phyloP scores from a whole-genome alignment of 148 eudicot species.

The Persicaria maculosa region DNA sequence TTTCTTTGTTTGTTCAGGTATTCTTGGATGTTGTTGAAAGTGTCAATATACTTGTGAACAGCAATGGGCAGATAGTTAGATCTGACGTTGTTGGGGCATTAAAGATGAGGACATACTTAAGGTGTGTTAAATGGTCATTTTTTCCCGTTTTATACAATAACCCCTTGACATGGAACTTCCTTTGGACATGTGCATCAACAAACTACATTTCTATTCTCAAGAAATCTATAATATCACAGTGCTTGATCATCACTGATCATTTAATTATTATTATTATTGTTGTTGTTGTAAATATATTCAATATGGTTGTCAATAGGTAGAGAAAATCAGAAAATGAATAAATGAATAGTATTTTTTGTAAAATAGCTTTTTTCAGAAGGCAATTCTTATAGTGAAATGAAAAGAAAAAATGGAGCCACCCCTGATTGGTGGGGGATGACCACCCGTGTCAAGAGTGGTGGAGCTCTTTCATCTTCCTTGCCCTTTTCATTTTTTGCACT shows the following conservation, averaged over 20 bases:
- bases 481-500: neutral
- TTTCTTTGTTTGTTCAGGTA: constrained; percentile 35
- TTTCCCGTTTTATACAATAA: neutral
- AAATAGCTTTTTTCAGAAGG: too few species aligned
- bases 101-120: constrained; percentile 89
- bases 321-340: neutral
- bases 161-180: neutral
- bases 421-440: neutral
- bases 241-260: too few species aligned
- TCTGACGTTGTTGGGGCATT: constrained; percentile 95
- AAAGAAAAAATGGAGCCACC: neutral
- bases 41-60: constrained; percentile 92
- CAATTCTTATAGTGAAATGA: too few species aligned
- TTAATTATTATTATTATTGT: too few species aligned
- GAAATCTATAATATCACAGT: neutral
- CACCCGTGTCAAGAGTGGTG: too few species aligned
- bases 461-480: neutral
- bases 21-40: constrained; percentile 98
- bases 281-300: too few species aligned
- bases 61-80: constrained; percentile 88
- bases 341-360: too few species aligned
- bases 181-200: neutral
- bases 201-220: neutral
- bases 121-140: constrained; percentile 42
- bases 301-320: neutral